phyloP scores from a whole-genome alignment of 768 basidiomycete species.

The Dioszegia crocea region DNA sequence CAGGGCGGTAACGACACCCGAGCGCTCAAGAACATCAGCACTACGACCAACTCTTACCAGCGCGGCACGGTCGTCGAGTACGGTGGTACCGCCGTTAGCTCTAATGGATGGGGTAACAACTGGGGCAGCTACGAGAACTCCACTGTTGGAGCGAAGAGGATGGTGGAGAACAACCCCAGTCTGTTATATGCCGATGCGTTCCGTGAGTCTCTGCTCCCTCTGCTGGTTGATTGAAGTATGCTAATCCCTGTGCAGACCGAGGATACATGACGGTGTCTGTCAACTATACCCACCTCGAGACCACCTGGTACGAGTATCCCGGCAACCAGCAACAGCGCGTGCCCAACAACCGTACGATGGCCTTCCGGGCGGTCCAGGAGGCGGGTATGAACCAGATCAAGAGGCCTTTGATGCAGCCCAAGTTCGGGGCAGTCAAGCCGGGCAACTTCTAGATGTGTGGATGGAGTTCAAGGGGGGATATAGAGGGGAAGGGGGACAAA shows the following conservation, averaged over 20 bases:
- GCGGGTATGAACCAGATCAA: slow-evolving; percentile 15
- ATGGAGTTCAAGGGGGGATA: not conserved
- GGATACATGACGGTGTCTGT: slow-evolving; percentile 29
- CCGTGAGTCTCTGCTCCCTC: slow-evolving; percentile 31
- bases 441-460: not conserved
- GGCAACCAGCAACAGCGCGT: slow-evolving; percentile 14
- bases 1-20: slow-evolving; percentile 56
- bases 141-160: slow-evolving; percentile 50
- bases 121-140: slow-evolving; percentile 52
- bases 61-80: slow-evolving; percentile 8
- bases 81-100: slow-evolving; percentile 46
- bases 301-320: slow-evolving; percentile 19
- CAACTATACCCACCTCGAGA: slow-evolving; percentile 22
- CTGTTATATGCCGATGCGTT: slow-evolving; percentile 63
- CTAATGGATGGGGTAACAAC: slow-evolving; percentile 55
- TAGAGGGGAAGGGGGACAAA: not conserved
- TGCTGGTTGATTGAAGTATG: no score
- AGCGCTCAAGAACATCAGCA: slow-evolving; percentile 56
- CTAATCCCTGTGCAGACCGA: no score
- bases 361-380: not conserved
- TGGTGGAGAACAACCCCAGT: slow-evolving; percentile 54
- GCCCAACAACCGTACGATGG: slow-evolving; percentile 12
- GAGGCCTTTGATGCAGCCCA: slow-evolving; percentile 10
- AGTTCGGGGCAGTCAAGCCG: not conserved
- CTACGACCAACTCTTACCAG: slow-evolving; percentile 7